Evolutionary conservation across 1,139 yeast genomes (phyloP), one percentile per base, ranked within the genome.

Genomic region (Blastobotrys raffinosifermentans): DNA sequence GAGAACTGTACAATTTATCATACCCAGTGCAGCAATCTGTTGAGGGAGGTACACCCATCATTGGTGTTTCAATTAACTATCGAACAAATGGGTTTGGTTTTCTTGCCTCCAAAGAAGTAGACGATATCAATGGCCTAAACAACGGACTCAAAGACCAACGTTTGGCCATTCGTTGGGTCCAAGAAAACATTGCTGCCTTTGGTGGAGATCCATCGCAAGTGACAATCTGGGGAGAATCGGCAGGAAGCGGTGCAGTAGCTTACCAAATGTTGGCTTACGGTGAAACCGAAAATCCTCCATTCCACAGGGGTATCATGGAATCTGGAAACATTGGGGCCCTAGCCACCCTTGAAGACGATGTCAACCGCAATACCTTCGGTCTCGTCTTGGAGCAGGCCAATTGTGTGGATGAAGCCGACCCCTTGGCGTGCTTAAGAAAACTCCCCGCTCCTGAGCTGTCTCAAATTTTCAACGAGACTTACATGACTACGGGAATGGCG

Each of bases 191-290:
- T 31, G 47, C 22, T 1, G 43, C 43, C 8, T 64, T 66, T 47
- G 70, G 70, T 6, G 70, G 70, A 16, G 59, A 65, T 40, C 60
- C 65, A 2, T 46, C 48, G 4, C 51, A 52, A 33, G 54, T 64
- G 17, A 60, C 64, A 4, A 47, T 63, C 6, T 51, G 57, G 50
- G 69, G 69, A 13, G 64, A 64, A 43, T 51, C 60, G 32, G 67
- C 69, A 0, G 69, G 69, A 5, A 63, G 64, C 1, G 49, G 51
- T 32, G 50, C 61, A n/a, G 57, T 58, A 21, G 52, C 53, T 4
- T 51, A 51, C 37, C 57, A 58, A 19, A 22, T 61, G 45, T 30
- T 44, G 1, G 40, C 57, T 4, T 48, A 50, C 27, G 50, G 46
- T 11, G 52, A 58, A 7, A 38, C 45, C 29, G 32, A 31, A 11